Evolutionary conservation across 2,329 filamentous ascomycete genomes (phyloP).

Genomic region (Capronia epimyces): DNA sequence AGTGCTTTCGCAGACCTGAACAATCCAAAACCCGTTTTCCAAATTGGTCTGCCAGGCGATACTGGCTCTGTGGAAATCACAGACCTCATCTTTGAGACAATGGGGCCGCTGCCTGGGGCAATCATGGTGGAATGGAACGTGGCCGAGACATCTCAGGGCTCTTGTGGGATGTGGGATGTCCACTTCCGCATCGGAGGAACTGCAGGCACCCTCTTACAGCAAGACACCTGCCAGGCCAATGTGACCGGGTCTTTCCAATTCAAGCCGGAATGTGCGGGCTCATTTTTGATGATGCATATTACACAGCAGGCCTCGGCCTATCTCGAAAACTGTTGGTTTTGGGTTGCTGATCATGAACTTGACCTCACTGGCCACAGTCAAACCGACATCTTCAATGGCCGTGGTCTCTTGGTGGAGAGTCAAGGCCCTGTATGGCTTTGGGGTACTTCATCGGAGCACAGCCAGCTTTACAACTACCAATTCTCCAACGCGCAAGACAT

Average conservation of each 20-base stretch:
- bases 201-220: constrained; percentile 76
- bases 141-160: constrained; percentile 56
- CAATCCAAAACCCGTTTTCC: constrained; percentile 78
- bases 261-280: constrained; percentile 64
- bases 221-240: constrained; percentile 72
- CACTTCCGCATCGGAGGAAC: constrained; percentile 89
- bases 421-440: constrained; percentile 74
- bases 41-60: constrained; percentile 73
- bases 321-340: constrained; percentile 85
- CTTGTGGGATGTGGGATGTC: constrained; percentile 86
- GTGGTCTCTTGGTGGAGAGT: constrained; percentile 74
- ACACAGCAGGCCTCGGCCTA: constrained; percentile 60
- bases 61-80: constrained; percentile 78
- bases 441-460: constrained; percentile 62
- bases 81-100: constrained; percentile 79
- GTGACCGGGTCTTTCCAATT: constrained; percentile 55
- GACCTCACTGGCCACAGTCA: constrained; percentile 64
- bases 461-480: constrained; percentile 72
- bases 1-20: constrained; percentile 64
- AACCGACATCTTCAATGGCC: constrained; percentile 76
- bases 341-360: constrained; percentile 86
- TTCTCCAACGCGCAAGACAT: constrained; percentile 69
- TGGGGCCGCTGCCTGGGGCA: constrained; percentile 76
- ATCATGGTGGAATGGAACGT: constrained; percentile 92
- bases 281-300: constrained; percentile 60